Conservation (phyloP, 2,329 filamentous ascomycete genomes). For the Botryosphaeria dothidea region DNA sequence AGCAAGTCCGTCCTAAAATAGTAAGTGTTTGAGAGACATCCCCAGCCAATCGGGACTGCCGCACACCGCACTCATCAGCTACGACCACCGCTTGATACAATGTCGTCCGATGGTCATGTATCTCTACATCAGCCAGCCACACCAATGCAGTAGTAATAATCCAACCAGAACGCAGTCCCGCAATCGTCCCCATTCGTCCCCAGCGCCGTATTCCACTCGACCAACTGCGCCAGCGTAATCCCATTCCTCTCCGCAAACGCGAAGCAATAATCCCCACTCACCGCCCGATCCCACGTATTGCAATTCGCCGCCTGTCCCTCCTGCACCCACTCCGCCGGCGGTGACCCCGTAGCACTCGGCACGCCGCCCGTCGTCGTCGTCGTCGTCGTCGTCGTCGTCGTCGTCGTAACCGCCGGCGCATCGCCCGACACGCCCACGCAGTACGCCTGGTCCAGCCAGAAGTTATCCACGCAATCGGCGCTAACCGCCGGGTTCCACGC, state of each 20-base stretch:
- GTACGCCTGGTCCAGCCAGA: neutral
- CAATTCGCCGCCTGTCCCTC: neutral
- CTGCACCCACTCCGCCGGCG: neutral
- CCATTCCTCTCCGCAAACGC: conserved; percentile 20
- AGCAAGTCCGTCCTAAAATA: too few species aligned
- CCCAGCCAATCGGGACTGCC: too few species aligned
- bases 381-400: neutral
- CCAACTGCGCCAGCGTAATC: conserved; percentile 26
- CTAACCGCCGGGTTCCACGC: neutral
- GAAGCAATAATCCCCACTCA: conserved; percentile 17
- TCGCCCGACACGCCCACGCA: neutral
- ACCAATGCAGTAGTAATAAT: conserved; percentile 18
- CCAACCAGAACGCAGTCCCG: conserved; percentile 21
- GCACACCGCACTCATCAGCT: neutral
- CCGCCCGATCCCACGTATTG: neutral
- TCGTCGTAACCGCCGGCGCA: neutral
- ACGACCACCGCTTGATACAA: too few species aligned
- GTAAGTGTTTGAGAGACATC: too few species aligned
- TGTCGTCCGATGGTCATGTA: neutral
- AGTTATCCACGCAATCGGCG: neutral
- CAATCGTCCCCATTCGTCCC: conserved; percentile 21
- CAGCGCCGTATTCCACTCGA: conserved; percentile 23
- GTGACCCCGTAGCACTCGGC: neutral
- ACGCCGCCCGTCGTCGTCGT: neutral
- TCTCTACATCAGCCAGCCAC: neutral